These are phyloP conservation scores for Candolleomyces aberdarensis DNA, from an alignment of 768 basidiomycete genomes.

Conservation along the genomic window DNA sequence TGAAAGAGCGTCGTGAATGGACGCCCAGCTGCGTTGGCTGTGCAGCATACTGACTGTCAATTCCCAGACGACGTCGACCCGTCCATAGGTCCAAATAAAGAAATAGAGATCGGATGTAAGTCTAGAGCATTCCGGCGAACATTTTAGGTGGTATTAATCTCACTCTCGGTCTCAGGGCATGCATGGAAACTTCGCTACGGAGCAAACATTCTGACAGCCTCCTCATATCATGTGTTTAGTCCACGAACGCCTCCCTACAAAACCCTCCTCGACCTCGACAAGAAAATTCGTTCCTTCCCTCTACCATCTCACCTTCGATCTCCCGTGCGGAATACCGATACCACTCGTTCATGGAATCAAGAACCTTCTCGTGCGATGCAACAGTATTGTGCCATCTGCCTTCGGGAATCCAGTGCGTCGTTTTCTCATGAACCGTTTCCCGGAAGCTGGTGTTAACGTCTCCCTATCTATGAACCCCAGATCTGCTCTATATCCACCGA, in stretches of 20 bases:
- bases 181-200: conserved; percentile 45
- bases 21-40: conserved; percentile 43
- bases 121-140: conserved; percentile 2
- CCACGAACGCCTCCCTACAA: conserved; percentile 37
- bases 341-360: conserved; percentile 35
- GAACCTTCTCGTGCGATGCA: conserved; percentile 39
- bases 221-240: conserved; percentile 41
- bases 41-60: conserved; percentile 49
- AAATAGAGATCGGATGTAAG: conserved; percentile 43
- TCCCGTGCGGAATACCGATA: conserved; percentile 28
- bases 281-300: conserved; percentile 47
- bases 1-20: conserved; percentile 45
- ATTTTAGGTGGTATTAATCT: neutral
- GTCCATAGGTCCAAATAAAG: conserved; percentile 26
- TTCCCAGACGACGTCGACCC: conserved; percentile 46
- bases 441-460: neutral
- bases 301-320: conserved; percentile 42
- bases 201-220: conserved; percentile 41
- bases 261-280: conserved; percentile 46
- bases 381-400: conserved; percentile 39
- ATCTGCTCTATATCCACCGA: conserved; percentile 45
- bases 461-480: conserved; percentile 16
- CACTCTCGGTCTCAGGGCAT: conserved; percentile 25
- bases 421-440: neutral
- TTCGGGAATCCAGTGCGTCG: conserved; percentile 44